These are phyloP conservation scores for Annulohypoxylon bovei DNA, from an alignment of 495 filamentous ascomycete genomes.

Conservation along the genomic window DNA sequence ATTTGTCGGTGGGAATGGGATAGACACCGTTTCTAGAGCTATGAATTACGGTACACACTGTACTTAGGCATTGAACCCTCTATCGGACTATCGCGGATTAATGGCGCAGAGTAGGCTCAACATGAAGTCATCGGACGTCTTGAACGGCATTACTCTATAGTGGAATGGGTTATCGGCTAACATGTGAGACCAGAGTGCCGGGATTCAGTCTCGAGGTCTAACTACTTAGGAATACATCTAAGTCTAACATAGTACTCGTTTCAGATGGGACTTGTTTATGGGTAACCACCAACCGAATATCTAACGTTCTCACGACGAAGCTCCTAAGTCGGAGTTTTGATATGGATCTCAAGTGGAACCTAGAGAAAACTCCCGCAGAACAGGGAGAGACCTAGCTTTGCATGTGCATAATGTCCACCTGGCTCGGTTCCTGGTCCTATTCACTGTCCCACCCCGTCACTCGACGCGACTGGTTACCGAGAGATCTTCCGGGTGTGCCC, in stretches of 20 bases:
- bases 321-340: background rate
- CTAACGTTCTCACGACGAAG: background rate
- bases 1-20: background rate
- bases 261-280: background rate
- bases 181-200: background rate
- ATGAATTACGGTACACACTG: background rate
- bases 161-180: background rate
- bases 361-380: background rate
- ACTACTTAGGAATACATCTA: background rate
- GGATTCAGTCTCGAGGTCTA: background rate
- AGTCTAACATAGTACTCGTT: background rate
- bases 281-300: background rate
- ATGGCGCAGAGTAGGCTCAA: slow-evolving; percentile 9
- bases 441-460: background rate
- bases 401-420: background rate
- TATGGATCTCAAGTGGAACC: background rate
- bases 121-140: background rate
- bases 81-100: background rate
- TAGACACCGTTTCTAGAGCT: background rate
- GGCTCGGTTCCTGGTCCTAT: background rate
- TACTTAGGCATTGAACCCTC: background rate
- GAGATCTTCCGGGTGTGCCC: background rate
- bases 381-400: background rate
- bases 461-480: slow-evolving; percentile 10
- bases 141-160: background rate